Base-by-base conservation (phyloP, 306 rosid species). In the Rosa multiflora region DNA sequence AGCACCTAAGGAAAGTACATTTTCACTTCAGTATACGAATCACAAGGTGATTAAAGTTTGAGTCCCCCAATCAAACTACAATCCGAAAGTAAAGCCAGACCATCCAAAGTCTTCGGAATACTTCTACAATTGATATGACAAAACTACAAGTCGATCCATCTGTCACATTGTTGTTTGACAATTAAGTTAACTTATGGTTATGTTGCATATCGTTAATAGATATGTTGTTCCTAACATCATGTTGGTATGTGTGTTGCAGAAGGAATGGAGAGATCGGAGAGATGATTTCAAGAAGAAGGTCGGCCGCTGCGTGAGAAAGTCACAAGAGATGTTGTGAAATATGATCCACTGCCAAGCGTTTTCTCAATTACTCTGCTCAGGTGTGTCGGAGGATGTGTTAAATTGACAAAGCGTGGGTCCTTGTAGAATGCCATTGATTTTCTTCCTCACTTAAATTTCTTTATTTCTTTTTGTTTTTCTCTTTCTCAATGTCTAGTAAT, bases 281-380 rank as follows among this genome's bases (percentile, higher is more conserved):
- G 99, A 95, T 42, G 99, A 91, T 4, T 95, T 95, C 96, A 92
- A 91, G 94, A 95, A 92, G 81, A 95, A 91, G 85, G 97, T 95
- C 56, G 74, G 99, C 78, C 92, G 96, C 56, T 92, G 99, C 18
- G 97, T 95, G 86, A 95, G 99, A 82, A 95, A 88, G 81, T 95
- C 99, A 46, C 99, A 82, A 59, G 86, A 82, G 32, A 78, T 82
- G 85, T 23, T 82, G 67, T 82, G 95, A 92, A 83, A 8, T 49
- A 11, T 43, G 56, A 62, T 29, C 14, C 0, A 59, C 48, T 17
- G 40, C 71, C 70, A 44, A 77, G 56, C 75, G 66, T 56, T 71
- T 23, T 62, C 71, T 48, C 72, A 40, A 18, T 39, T 40, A 52
- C 66, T 59, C 78, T 43, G 83, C 83, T 78, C 75, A 66, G 71